These are phyloP conservation scores for Carallia brachiata DNA, from an alignment of 345 rosid genomes.

Conservation along the genomic window DNA sequence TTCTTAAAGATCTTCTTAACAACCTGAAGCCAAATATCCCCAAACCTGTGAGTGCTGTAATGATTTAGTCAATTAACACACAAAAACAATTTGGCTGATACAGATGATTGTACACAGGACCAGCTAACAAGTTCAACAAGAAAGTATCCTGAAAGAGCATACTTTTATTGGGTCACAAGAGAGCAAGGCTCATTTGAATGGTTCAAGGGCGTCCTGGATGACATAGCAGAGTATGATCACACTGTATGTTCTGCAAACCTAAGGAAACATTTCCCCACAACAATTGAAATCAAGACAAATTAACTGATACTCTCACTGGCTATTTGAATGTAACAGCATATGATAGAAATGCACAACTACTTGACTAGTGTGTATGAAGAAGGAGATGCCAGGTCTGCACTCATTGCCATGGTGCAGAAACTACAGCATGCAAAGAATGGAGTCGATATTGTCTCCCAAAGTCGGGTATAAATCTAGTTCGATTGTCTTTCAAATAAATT, in stretches of 20 bases:
- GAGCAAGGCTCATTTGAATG: constrained; percentile 96
- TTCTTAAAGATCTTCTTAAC: constrained; percentile 76
- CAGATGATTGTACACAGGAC: constrained; percentile 15
- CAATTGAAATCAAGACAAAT: neutral
- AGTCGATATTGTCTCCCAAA: constrained; percentile 81
- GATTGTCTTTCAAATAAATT: neutral
- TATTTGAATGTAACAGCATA: constrained; percentile 39
- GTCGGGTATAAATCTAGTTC: constrained; percentile 51
- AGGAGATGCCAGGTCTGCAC: constrained; percentile 98
- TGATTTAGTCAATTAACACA: neutral
- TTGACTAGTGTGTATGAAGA: constrained; percentile 92
- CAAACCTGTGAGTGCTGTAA: constrained; percentile 28
- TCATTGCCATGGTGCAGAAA: constrained; percentile 87
- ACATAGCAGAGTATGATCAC: constrained; percentile 71
- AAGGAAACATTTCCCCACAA: neutral
- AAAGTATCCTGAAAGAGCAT: constrained; percentile 81
- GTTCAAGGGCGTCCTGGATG: constrained; percentile 99
- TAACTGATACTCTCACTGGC: neutral
- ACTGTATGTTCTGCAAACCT: constrained; percentile 36
- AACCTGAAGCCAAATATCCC: constrained; percentile 46
- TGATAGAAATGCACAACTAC: constrained; percentile 98
- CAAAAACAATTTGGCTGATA: constrained; percentile 8
- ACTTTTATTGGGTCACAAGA: constrained; percentile 95
- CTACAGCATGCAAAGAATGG: constrained; percentile 96
- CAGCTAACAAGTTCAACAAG: constrained; percentile 4